phyloP scores from a whole-genome alignment of 2,329 filamentous ascomycete genomes.

The Sphaerulina musiva region DNA sequence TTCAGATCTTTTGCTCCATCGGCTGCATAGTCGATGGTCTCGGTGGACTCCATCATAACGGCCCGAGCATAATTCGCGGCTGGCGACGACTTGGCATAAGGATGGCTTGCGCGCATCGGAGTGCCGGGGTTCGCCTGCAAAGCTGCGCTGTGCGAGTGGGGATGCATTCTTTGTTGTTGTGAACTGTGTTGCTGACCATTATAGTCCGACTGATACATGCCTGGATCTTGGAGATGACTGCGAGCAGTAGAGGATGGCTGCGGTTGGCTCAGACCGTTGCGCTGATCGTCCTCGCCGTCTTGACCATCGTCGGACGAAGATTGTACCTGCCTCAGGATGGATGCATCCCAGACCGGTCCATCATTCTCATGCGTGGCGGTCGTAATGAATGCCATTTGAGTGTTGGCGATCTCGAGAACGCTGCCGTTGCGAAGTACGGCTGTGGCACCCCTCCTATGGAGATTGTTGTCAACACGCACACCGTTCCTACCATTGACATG shows the following conservation, averaged over 20 bases:
- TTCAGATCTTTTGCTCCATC: conserved; percentile 88
- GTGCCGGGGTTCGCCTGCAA: conserved; percentile 33
- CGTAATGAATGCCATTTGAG: conserved; percentile 99
- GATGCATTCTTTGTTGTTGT: conserved; percentile 29
- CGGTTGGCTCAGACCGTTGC: conserved; percentile 12
- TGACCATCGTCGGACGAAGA: conserved; percentile 40
- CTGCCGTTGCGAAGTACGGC: conserved; percentile 72
- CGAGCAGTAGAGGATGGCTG: conserved; percentile 11
- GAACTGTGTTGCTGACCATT: conserved; percentile 21
- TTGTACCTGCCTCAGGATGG: conserved; percentile 35
- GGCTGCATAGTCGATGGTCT: conserved; percentile 66
- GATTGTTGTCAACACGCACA: conserved; percentile 69
- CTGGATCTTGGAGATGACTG: conserved; percentile 19
- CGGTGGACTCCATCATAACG: conserved; percentile 48
- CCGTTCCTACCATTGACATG: conserved; percentile 87
- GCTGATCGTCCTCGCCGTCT: conserved; percentile 33
- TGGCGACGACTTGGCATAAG: conserved; percentile 42
- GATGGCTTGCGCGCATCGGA: conserved; percentile 30
- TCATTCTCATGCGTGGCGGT: conserved; percentile 68
- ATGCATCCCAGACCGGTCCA: conserved; percentile 53
- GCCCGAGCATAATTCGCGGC: conserved; percentile 43
- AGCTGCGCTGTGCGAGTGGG: conserved; percentile 33
- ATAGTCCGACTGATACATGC: conserved; percentile 25
- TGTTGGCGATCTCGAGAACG: conserved; percentile 83
- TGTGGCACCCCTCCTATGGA: conserved; percentile 60